Percentiles rank a stretch among this genome's conserved stretches.
These are phyloP conservation scores for Verticillium albo-atrum DNA, from an alignment of 2,329 filamentous ascomycete genomes.

Conservation along the genomic window DNA sequence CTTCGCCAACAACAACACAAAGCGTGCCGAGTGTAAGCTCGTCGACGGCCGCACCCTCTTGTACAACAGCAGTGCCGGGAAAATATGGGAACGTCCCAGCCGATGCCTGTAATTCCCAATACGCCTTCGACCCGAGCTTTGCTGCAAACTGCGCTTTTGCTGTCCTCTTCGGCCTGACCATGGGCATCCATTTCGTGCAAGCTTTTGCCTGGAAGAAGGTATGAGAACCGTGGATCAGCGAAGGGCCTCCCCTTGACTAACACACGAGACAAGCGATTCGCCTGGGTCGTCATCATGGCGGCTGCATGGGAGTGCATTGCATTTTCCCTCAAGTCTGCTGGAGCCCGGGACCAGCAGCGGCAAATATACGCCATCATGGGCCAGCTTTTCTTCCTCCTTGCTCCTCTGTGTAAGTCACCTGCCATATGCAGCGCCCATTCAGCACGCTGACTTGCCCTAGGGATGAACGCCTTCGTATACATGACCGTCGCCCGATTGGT, in stretches of 20 bases:
- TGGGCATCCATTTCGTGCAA: constrained; percentile 21
- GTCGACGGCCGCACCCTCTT: constrained; percentile 8
- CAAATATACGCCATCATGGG: constrained; percentile 22
- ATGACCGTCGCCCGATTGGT: constrained; percentile 37
- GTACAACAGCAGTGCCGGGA: constrained; percentile 26
- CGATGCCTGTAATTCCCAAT: constrained; percentile 26
- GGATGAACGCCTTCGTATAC: constrained; percentile 40
- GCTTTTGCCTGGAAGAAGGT: constrained; percentile 26
- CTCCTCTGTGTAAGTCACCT: constrained; percentile 30
- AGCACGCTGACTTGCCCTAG: constrained; percentile 10
- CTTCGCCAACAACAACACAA: not conserved
- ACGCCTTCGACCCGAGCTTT: constrained; percentile 26
- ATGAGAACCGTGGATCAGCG: too few species aligned
- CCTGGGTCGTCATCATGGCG: constrained; percentile 31
- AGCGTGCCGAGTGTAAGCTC: constrained; percentile 1
- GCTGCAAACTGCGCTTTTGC: constrained; percentile 26
- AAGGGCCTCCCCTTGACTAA: too few species aligned
- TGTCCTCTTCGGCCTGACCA: constrained; percentile 22
- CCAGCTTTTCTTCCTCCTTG: constrained; percentile 33
- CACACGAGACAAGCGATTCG: constrained; percentile 19
- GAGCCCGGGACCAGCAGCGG: constrained; percentile 32
- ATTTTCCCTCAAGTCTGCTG: constrained; percentile 31
- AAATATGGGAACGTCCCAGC: constrained; percentile 24
- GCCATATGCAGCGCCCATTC: not conserved
- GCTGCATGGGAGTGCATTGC: constrained; percentile 25